Evolutionary conservation across 2,329 filamentous ascomycete genomes (phyloP), one percentile per base, ranked within the genome.

Genomic region (Colletotrichum truncatum): DNA sequence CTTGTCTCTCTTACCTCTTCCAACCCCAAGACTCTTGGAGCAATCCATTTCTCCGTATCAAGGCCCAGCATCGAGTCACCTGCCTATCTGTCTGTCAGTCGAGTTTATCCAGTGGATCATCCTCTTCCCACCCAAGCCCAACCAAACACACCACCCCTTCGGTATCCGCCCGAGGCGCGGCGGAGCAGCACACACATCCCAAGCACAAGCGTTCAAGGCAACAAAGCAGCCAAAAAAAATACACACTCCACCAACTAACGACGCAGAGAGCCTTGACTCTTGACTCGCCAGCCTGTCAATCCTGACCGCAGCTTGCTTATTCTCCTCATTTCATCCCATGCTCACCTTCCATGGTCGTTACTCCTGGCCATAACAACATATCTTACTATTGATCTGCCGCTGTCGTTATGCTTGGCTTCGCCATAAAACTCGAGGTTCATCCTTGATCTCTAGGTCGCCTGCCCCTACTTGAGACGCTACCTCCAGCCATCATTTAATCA

Each of bases 81-180:
- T 58, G 59, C 59, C 34, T 26, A 10, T 51, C 43, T 34, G 39
- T 8, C 58, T 12, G 43, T 25, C 30, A 26, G 32, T 16, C 21
- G 21, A 25, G 45, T 34, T 43, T 23, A 28, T 57, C 59, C 32
- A 58, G 25, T 58, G 59, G 34, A 49, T 28, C 21, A 0, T 4
- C 10, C 4, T 26, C 43, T 16, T 26, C 43, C 43, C 43, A n/a
- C 43, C 43, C 11, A 46, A 26, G 25, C 46, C 28, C 23, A 28
- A 39, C n/a, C 14, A 4, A 39, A 12, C 14, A 6, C 6, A 39
- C 36, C n/a, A 28, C 30, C 56, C 21, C 48, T 57, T 62, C 49
- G 57, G 62, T 49, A 65, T 25, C 62, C 57, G 62, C 62, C 57
- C 43, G 57, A 62, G n/a, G 62, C 62, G 62, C 61, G 36, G 34